Evolutionary conservation across 257 asterid species (phyloP).

Genomic region (Rauvolfia tetraphylla): DNA sequence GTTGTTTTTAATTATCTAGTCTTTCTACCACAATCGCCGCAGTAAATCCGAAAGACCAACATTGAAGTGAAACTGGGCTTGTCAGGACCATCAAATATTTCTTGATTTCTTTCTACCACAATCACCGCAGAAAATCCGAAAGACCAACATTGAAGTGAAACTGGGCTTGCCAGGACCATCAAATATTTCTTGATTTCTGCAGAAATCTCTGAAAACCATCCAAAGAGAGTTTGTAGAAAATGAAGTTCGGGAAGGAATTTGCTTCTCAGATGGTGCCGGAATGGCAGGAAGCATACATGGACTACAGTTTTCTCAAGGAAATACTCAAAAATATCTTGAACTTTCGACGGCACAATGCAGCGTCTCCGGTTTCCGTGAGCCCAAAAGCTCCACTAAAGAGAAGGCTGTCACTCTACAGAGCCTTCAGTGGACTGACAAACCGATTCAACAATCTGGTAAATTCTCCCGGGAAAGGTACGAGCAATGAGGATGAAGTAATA

Average conservation of each 20-base stretch:
- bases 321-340: constrained; percentile 42
- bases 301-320: constrained; percentile 48
- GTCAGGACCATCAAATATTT: too few relatives aligned
- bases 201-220: not conserved
- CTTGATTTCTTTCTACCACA: too few relatives aligned
- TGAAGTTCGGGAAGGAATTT: constrained; percentile 91
- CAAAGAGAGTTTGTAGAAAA: constrained; percentile 17
- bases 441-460: constrained; percentile 15
- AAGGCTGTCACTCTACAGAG: constrained; percentile 64
- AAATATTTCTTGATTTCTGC: not conserved
- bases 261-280: constrained; percentile 84
- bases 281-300: constrained; percentile 82
- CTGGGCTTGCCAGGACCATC: too few relatives aligned
- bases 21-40: not conserved
- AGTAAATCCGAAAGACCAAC: not conserved
- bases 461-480: constrained; percentile 9
- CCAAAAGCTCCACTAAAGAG: constrained; percentile 37
- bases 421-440: constrained; percentile 67
- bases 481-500: constrained; percentile 63
- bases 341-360: constrained; percentile 25
- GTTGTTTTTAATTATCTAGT: not conserved
- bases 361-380: constrained; percentile 19
- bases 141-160: too few relatives aligned
- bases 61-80: too few relatives aligned
- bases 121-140: too few relatives aligned